Base-by-base conservation (phyloP, 2,329 filamentous ascomycete species). In the Phyllosticta citrichinensis region DNA sequence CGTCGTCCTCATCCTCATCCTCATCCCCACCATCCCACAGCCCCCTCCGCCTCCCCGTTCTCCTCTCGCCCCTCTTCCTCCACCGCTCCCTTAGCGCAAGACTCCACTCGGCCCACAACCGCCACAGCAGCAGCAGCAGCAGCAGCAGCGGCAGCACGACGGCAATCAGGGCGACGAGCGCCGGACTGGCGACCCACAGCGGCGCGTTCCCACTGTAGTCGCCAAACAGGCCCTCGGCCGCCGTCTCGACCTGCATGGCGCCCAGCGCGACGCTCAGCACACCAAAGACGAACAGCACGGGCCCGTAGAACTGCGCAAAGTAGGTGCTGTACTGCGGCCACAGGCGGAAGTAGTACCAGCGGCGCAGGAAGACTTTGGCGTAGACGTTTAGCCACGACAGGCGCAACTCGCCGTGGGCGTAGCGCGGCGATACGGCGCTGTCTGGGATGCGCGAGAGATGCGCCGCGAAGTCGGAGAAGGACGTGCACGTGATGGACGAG, bases 371-470 rank as follows among this genome's bases (percentile, higher is more conserved):
- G 11, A 77, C 64, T 27, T 68, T 68, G 64, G 75, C 73, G 55
- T 77, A 74, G 59, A 76, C 72, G 67, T 82, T 77, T 20, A 80
- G 66, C 25, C 77, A 71, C 5, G 71, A 70, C 10, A 79, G 69
- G 1, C 77, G 72, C 30, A 80, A 68, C 65, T 80, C 77, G 19
- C 77, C 76, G 61, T 74, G 80, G 24, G 64, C 60, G 65, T 77
- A 80, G 17, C 77, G 70, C 17, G 63, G 63, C 52, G 73, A 74
- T n/a, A 78, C 70, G 5, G 61, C 62, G 14, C 60, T 40, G 55
- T 71, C 64, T 0, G 71, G 65, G 33, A 77, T 71, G n/a, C 14
- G 25, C 30, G 24, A 8, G 27, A 30, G 27, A 5, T 30, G 27
- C 22, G 22, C 22, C 3, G 22, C 22, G 22, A 22, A 22, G 22